Evolutionary conservation across 78 protist genomes (phyloP).

Genomic region (Pelomyxa schiedti): DNA sequence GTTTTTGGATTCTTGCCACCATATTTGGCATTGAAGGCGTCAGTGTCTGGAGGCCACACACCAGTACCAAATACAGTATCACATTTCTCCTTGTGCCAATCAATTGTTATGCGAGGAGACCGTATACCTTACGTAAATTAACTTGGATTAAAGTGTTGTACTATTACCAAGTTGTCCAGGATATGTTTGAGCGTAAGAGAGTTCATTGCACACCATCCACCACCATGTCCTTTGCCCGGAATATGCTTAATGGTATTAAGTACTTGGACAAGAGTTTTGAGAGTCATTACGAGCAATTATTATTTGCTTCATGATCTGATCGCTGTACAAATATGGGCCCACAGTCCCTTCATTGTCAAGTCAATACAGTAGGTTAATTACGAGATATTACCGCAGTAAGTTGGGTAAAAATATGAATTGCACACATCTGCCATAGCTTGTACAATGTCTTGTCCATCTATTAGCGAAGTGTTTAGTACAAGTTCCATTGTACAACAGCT

Average conservation of each 20-base stretch:
- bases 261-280: not conserved
- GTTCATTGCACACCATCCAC: not conserved
- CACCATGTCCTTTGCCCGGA: not conserved
- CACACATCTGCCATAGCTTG: not conserved
- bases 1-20: constrained; percentile 7
- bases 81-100: constrained; percentile 1
- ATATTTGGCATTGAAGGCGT: constrained; percentile 6
- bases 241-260: not conserved
- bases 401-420: not conserved
- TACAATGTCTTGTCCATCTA: not conserved
- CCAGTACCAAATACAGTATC: not conserved
- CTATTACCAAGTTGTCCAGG: not conserved
- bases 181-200: not conserved
- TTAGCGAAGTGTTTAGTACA: not conserved
- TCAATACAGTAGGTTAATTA: no score
- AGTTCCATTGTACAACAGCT: no score
- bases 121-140: not conserved
- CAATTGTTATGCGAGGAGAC: not conserved
- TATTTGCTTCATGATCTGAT: not conserved
- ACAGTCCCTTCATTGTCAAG: no score
- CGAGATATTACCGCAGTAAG: not conserved
- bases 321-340: not conserved
- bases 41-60: not conserved
- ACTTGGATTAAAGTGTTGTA: not conserved
- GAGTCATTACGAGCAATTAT: no score